Evolutionary conservation across 768 basidiomycete species (phyloP).

Genomic region (Pisolithus tinctorius): DNA sequence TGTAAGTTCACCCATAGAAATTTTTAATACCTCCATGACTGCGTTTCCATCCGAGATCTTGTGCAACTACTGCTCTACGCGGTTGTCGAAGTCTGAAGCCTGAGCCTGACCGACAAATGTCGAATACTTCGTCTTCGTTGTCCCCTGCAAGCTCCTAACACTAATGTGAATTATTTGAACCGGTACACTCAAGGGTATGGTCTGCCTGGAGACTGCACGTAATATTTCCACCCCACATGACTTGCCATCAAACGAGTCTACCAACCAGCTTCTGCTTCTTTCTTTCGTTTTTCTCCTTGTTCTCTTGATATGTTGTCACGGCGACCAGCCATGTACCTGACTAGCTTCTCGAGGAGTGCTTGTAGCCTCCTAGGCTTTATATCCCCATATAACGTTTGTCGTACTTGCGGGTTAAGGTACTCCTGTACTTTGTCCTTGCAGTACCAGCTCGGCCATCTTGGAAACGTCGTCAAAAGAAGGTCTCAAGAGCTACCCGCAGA

Average conservation of each 20-base stretch:
- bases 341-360: conserved; percentile 72
- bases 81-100: too few relatives aligned
- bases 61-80: too few relatives aligned
- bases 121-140: too few relatives aligned
- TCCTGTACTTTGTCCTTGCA: conserved; percentile 70
- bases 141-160: too few relatives aligned
- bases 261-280: conserved; percentile 76
- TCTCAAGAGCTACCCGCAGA: not conserved
- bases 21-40: conserved; percentile 6
- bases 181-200: too few relatives aligned
- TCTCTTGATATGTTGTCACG: conserved; percentile 57
- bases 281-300: conserved; percentile 62
- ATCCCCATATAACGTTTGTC: conserved; percentile 57
- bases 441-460: conserved; percentile 66
- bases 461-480: conserved; percentile 5
- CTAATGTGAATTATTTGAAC: too few relatives aligned
- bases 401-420: conserved; percentile 65
- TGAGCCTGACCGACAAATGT: too few relatives aligned
- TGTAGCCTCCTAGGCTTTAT: conserved; percentile 71
- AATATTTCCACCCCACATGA: not conserved
- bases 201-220: not conserved
- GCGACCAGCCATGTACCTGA: conserved; percentile 56
- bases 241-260: conserved; percentile 31
- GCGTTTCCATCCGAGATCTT: not conserved
- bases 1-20: conserved; percentile 16